Conservation (phyloP, 2,329 filamentous ascomycete genomes). For the Erysiphe pulchra region DNA sequence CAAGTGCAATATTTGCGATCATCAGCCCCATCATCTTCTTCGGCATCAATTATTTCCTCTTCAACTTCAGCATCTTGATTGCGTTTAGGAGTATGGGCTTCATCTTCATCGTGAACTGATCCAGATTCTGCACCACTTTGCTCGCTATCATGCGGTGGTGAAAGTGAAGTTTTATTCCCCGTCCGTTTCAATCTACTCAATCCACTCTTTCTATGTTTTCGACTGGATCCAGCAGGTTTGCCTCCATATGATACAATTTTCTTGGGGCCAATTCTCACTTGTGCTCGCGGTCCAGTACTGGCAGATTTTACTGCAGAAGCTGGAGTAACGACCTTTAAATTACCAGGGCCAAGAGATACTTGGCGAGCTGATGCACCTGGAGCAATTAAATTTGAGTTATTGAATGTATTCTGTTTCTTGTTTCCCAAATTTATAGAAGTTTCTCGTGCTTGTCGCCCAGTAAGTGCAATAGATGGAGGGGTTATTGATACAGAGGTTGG, state of each 20-base stretch:
- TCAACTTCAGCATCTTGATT: constrained; percentile 27
- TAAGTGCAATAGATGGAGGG: constrained; percentile 32
- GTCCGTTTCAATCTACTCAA: constrained; percentile 32
- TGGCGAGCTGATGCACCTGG: constrained; percentile 34
- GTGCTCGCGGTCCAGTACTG: constrained; percentile 31
- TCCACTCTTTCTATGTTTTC: constrained; percentile 24
- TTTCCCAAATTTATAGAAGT: constrained; percentile 34
- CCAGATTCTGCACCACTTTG: constrained; percentile 34
- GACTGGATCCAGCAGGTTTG: constrained; percentile 10
- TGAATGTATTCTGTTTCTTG: constrained; percentile 22
- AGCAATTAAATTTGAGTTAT: constrained; percentile 20
- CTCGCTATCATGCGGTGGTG: constrained; percentile 36
- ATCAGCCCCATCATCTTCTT: constrained; percentile 50
- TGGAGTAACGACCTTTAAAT: constrained; percentile 22
- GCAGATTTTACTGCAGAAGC: constrained; percentile 19
- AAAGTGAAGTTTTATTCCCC: constrained; percentile 30
- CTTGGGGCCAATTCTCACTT: constrained; percentile 13
- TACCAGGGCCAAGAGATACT: constrained; percentile 35
- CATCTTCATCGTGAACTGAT: constrained; percentile 25
- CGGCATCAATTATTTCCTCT: constrained; percentile 24
- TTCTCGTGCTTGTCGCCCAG: constrained; percentile 29
- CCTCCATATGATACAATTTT: constrained; percentile 12
- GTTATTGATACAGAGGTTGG: constrained; percentile 20
- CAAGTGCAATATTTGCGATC: constrained; percentile 60
- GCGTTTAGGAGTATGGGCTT: constrained; percentile 13